A percentile compares a stretch with the other conserved stretches of the same genome.
Evolutionary conservation across 2,329 filamentous ascomycete species (phyloP).

Genomic region (Podosphaera aphanis): DNA sequence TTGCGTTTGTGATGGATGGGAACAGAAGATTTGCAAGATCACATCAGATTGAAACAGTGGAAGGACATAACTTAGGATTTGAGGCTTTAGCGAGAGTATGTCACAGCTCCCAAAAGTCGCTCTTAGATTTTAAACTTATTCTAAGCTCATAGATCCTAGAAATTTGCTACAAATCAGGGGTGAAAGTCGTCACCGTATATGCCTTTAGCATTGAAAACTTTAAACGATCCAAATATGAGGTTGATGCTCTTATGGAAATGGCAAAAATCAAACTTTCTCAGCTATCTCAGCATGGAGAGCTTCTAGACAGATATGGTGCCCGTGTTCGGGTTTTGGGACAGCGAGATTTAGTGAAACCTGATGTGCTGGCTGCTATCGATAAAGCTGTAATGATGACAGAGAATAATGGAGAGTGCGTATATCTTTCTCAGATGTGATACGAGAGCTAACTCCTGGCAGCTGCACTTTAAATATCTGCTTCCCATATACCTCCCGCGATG

Average conservation of each 20-base stretch:
- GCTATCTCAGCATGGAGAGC: conserved; percentile 73
- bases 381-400: conserved; percentile 68
- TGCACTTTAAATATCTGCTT: conserved; percentile 84
- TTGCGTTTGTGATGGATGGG: conserved; percentile 99
- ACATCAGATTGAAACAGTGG: conserved; percentile 85
- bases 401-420: conserved; percentile 50
- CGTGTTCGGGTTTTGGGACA: conserved; percentile 69
- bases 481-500: conserved; percentile 85
- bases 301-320: conserved; percentile 81
- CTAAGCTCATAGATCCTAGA: conserved; percentile 47
- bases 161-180: conserved; percentile 92
- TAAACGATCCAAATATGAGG: conserved; percentile 87
- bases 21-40: conserved; percentile 79
- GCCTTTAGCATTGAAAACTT: conserved; percentile 99
- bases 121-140: too few relatives aligned
- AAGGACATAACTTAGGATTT: conserved; percentile 88
- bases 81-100: conserved; percentile 72
- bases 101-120: neutral
- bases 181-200: conserved; percentile 92
- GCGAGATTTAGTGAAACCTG: conserved; percentile 57
- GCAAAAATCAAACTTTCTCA: conserved; percentile 87
- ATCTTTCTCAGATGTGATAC: neutral
- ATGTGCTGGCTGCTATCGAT: conserved; percentile 76
- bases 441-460: conserved; percentile 14
- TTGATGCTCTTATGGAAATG: conserved; percentile 92